A percentile compares a stretch with the other conserved stretches of the same genome.
Conservation (phyloP, 2,329 filamentous ascomycete species). For the Aspergillus calidoustus region DNA sequence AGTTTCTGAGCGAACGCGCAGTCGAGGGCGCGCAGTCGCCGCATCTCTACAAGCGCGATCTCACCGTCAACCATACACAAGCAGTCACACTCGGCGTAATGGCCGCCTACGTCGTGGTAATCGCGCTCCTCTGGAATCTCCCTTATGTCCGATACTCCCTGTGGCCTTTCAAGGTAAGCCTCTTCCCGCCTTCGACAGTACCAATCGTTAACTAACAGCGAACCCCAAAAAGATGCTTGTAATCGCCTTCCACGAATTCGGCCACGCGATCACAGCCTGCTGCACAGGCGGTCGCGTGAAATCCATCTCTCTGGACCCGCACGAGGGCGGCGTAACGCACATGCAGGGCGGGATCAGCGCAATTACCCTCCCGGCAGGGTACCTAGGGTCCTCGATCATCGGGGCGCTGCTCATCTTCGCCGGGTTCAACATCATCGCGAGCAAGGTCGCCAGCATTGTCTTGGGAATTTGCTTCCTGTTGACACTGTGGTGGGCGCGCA, state of each 20-base stretch:
- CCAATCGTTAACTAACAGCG: neutral
- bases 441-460: conserved; percentile 76
- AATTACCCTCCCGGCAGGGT: conserved; percentile 76
- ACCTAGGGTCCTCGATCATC: conserved; percentile 76
- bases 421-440: conserved; percentile 80
- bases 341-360: conserved; percentile 74
- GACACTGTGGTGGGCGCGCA: conserved; percentile 81
- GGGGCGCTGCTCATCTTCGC: conserved; percentile 78
- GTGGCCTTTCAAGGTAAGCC: conserved; percentile 77
- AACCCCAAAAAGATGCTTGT: conserved; percentile 68
- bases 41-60: conserved; percentile 55
- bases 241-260: conserved; percentile 81
- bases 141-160: conserved; percentile 75
- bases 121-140: conserved; percentile 78
- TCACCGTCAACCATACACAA: conserved; percentile 70
- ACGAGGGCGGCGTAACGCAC: conserved; percentile 77
- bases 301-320: conserved; percentile 73
- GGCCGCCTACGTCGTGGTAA: conserved; percentile 71
- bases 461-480: conserved; percentile 75
- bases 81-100: conserved; percentile 73
- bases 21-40: conserved; percentile 29
- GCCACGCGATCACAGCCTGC: conserved; percentile 73
- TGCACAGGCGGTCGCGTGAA: conserved; percentile 75
- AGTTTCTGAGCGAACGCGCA: conserved; percentile 27
- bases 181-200: neutral